phyloP scores from a whole-genome alignment of 176 grass and related monocot species.

The Oryza glumipatula region DNA sequence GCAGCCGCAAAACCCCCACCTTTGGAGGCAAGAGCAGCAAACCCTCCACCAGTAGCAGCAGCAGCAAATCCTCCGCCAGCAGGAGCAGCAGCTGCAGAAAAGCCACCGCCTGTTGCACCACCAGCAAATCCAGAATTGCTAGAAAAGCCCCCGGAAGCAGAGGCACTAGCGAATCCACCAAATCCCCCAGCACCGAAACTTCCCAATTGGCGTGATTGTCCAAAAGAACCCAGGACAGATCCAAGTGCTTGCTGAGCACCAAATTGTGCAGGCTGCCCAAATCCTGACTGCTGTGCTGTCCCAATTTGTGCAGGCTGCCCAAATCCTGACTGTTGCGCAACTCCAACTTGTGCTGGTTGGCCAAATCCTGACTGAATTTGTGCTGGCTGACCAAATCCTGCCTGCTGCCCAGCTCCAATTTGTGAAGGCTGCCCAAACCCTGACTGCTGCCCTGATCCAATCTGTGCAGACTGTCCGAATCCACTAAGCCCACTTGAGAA shows the following conservation, averaged over 20 bases:
- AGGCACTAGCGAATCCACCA: conserved; percentile 73
- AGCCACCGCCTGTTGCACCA: conserved; percentile 61
- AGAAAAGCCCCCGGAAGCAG: conserved; percentile 70
- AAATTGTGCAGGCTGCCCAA: conserved; percentile 73
- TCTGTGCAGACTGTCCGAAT: conserved; percentile 80
- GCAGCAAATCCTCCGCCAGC: conserved; percentile 50
- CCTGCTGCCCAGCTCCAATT: conserved; percentile 66
- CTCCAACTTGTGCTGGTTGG: conserved; percentile 64
- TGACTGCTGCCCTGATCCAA: conserved; percentile 60
- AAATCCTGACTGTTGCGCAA: conserved; percentile 64
- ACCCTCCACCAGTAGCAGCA: conserved; percentile 61
- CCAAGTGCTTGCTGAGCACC: conserved; percentile 85
- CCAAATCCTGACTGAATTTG: conserved; percentile 79
- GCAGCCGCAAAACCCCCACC: conserved; percentile 57
- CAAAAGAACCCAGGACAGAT: conserved; percentile 91
- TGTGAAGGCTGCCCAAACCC: conserved; percentile 74
- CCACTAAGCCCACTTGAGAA: conserved; percentile 74
- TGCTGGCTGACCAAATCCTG: conserved; percentile 78
- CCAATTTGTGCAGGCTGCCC: conserved; percentile 76
- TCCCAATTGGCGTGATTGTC: conserved; percentile 92
- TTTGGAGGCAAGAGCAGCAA: conserved; percentile 68
- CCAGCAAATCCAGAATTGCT: conserved; percentile 71
- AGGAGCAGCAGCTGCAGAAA: conserved; percentile 52
- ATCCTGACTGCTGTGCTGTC: conserved; percentile 58
- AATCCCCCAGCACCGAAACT: conserved; percentile 62